Base-by-base conservation (phyloP, 164 flowering plant genomes). In the Stephania cephalantha region DNA sequence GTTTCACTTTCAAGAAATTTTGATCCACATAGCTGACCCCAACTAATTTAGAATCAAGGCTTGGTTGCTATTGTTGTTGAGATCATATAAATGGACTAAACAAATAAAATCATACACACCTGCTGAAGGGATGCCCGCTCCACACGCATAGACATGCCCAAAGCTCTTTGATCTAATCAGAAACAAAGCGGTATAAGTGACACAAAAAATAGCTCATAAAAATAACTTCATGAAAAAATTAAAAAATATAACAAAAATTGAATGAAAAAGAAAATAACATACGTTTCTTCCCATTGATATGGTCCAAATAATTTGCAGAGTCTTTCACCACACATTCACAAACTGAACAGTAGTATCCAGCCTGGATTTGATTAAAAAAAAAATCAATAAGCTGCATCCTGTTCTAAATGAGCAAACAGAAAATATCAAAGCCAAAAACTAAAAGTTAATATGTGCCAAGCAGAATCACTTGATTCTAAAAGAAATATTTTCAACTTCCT, bases 221-320 rank as follows among this genome's bases (percentile, higher is more conserved):
- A 44, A 30, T 65, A 68, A 52, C 68, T 46, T 7, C 58, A 31
- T 6, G 30, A 71, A 2, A 13, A 29, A 30, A 35, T 58, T 17
- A 44, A 55, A 68, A 12, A 35, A 35, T 35, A 55, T 13, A 70
- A 73, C 13, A 58, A 66, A 35, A 35, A 35, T 4, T 45, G 13
- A 20, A 50, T 55, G 25, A 35, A 46, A 46, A 50, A 46, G 63
- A 25, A 46, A 45, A 44, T 9, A 79, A 50, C 92, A 48, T 87
- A 93, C 97, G 97, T 81, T 93, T 95, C 85, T 95, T 95, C 68
- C 99, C 99, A 90, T 93, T 93, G 66, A 95, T 95, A 76, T 95
- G 99, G 82, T 95, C 99, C 89, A 95, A 84, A 84, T 91, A 95
- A 84, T 93, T 93, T 67, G 99, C 98, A 42, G 99, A 93, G 86